Evolutionary conservation across 148 eudicot genomes (phyloP).

Genomic region (Camellia sinensis): DNA sequence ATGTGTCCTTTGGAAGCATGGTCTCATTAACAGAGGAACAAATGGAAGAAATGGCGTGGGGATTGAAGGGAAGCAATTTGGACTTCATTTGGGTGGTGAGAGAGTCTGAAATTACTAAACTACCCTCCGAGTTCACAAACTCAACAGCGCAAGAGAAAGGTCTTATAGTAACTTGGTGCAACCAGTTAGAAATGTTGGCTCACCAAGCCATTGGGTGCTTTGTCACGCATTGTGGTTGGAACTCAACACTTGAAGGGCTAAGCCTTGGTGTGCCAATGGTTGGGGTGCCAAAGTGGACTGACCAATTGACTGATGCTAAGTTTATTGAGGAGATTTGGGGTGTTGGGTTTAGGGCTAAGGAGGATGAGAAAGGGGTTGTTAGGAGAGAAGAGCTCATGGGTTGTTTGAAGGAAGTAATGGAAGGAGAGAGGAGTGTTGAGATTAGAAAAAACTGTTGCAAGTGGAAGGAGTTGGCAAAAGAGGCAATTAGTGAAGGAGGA

Average conservation of each 20-base stretch:
- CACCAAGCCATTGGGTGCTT: slow-evolving; percentile 52
- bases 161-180: slow-evolving; percentile 60
- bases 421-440: slow-evolving; percentile 25
- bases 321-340: slow-evolving; percentile 56
- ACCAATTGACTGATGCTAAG: slow-evolving; percentile 59
- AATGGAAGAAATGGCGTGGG: slow-evolving; percentile 45
- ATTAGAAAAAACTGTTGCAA: neutral
- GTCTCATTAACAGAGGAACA: slow-evolving; percentile 44
- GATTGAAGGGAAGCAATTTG: slow-evolving; percentile 24
- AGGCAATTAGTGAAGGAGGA: slow-evolving; percentile 18
- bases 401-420: slow-evolving; percentile 36
- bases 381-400: slow-evolving; percentile 8
- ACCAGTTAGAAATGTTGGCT: slow-evolving; percentile 51
- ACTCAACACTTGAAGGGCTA: slow-evolving; percentile 63
- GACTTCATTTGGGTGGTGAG: slow-evolving; percentile 61
- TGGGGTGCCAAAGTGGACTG: slow-evolving; percentile 58
- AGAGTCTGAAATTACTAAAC: slow-evolving; percentile 32
- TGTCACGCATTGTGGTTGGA: slow-evolving; percentile 71
- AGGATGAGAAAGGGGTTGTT: slow-evolving; percentile 38
- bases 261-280: slow-evolving; percentile 57
- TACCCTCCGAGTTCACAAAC: slow-evolving; percentile 33
- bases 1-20: slow-evolving; percentile 66
- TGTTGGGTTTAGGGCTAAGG: slow-evolving; percentile 50
- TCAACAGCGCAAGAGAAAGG: slow-evolving; percentile 22
- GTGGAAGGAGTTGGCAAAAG: slow-evolving; percentile 12